phyloP scores from a whole-genome alignment of 352 stramenopile species.

The Phytophthora pisi region DNA sequence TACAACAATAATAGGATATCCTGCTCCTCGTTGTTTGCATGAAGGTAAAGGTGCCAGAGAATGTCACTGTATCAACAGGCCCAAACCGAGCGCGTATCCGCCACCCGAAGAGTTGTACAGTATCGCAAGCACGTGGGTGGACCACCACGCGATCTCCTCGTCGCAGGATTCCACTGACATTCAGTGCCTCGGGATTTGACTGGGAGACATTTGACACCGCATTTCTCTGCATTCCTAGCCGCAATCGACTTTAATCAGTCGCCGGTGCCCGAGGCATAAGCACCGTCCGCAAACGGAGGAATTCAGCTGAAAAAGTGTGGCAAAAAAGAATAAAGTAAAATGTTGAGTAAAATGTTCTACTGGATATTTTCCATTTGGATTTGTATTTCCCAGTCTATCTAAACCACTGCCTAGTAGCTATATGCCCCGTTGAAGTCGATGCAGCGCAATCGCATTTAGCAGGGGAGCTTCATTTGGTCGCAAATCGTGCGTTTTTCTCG shows the following conservation, averaged over 20 bases:
- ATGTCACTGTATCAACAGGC: not conserved
- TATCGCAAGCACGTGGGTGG: slow-evolving; percentile 20
- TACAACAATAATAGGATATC: too few relatives aligned
- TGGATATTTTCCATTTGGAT: slow-evolving; percentile 19
- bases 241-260: slow-evolving; percentile 2
- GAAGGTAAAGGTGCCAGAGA: not conserved
- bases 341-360: slow-evolving; percentile 29
- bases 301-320: not conserved
- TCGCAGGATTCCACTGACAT: slow-evolving; percentile 25
- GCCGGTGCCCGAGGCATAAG: not conserved
- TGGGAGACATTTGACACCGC: slow-evolving; percentile 29
- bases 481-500: slow-evolving; percentile 19
- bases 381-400: not conserved
- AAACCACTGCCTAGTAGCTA: not conserved
- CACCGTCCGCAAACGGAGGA: not conserved
- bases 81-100: slow-evolving; percentile 1
- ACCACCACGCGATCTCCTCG: slow-evolving; percentile 14
- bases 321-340: slow-evolving; percentile 4
- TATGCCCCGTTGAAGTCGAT: not conserved
- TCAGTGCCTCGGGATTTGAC: slow-evolving; percentile 30
- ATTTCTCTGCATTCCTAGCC: slow-evolving; percentile 23
- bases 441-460: slow-evolving; percentile 3
- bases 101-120: slow-evolving; percentile 11
- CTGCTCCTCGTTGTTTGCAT: not conserved
- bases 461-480: slow-evolving; percentile 20